Base-by-base conservation (phyloP, 176 grass and related monocot species). In the Eleusine indica region DNA sequence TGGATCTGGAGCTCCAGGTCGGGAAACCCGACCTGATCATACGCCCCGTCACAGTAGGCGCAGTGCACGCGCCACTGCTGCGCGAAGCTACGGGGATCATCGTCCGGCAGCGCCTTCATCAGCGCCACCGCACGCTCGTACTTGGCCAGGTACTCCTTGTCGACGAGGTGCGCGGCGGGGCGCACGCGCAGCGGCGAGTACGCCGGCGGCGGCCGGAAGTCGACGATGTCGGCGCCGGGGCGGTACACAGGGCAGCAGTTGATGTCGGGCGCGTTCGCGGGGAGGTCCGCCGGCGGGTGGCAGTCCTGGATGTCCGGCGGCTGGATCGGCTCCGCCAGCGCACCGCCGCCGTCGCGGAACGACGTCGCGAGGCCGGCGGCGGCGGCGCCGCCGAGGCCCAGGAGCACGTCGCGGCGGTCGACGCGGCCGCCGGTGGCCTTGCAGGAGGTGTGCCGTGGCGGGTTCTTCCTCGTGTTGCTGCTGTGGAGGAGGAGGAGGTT, bases 51-150 rank as follows among this genome's bases (percentile, higher is more conserved):
- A 16, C 91, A 93, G 82, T 88, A 93, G 2, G 91, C 81, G 65
- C 91, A 93, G 78, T 97, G 91, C 28, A 89, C 76, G 13, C 84
- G 86, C 67, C 76, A 80, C 79, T 94, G 91, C 66, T 97, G 91
- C 28, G 44, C 89, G 85, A 94, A 94, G 89, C 91, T 97, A 22
- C 94, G 94, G 0, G 94, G 91, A 68, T 97, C 94, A 4, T 92
- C 76, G 71, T 86, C 89, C 3, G 94, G 91, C 54, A 97, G 85
- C 47, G 19, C 10, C 81, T 84, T 92, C 94, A 97, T 97, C 3
- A 90, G 85, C 83, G 51, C 83, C 66, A 97, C 46, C 7, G 91
- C 94, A 29, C 74, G 63, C 48, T 74, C 61, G 76, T 94, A 94
- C 86, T 90, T 97, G 17, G 80, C 85, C 43, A 97, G 18, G 61